Percentiles rank a stretch among this genome's conserved stretches.
Evolutionary conservation across 2,329 filamentous ascomycete species (phyloP).

Genomic region (Coleophoma eucalyptorum): DNA sequence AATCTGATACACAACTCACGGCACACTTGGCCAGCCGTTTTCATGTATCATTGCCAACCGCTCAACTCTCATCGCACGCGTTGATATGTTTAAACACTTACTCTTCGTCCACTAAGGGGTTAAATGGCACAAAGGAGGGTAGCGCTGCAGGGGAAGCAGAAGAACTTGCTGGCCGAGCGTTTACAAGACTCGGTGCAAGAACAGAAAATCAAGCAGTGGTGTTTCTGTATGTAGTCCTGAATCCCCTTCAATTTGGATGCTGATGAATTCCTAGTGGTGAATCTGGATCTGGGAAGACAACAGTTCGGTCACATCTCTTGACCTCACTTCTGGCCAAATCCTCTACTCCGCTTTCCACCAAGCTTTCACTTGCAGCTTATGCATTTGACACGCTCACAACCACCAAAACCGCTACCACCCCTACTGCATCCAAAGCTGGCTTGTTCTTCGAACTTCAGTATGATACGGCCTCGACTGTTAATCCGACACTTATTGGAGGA

Average conservation of each 20-base stretch:
- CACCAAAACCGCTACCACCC: constrained; percentile 93
- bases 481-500: constrained; percentile 85
- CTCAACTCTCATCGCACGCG: constrained; percentile 84
- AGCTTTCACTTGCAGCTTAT: constrained; percentile 89
- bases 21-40: constrained; percentile 85
- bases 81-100: constrained; percentile 94
- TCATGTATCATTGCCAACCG: constrained; percentile 85
- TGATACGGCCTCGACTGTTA: constrained; percentile 79
- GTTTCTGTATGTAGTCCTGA: constrained; percentile 69
- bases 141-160: constrained; percentile 91
- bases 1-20: constrained; percentile 75
- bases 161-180: constrained; percentile 84
- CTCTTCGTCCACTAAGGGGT: constrained; percentile 80
- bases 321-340: constrained; percentile 84
- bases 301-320: constrained; percentile 82
- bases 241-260: constrained; percentile 10
- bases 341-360: constrained; percentile 87
- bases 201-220: constrained; percentile 91
- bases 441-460: constrained; percentile 97
- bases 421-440: constrained; percentile 91
- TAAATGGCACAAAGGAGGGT: constrained; percentile 86
- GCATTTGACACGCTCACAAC: constrained; percentile 95
- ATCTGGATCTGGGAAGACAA: constrained; percentile 94
- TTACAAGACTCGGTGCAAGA: constrained; percentile 77
- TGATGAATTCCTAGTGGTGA: constrained; percentile 64